Evolutionary conservation across 345 rosid species (phyloP).

Genomic region (Hibiscus trionum): DNA sequence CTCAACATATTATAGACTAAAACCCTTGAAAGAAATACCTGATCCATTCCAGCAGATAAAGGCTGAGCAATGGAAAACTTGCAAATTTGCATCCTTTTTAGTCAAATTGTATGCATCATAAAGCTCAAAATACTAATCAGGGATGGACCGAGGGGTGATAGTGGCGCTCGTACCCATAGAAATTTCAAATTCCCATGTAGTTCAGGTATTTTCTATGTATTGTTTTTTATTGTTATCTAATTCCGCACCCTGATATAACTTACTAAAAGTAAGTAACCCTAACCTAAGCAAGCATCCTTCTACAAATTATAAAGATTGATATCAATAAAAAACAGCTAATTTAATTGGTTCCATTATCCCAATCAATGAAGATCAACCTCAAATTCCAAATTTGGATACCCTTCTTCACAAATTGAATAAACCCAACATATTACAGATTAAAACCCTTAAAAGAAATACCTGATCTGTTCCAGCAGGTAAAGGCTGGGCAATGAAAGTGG

Average conservation of each 20-base stretch:
- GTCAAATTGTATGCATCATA: too few species aligned
- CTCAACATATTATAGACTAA: neutral
- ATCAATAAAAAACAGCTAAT: neutral
- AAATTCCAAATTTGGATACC: neutral
- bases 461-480: constrained; percentile 89
- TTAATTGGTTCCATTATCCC: neutral
- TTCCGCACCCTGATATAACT: too few species aligned
- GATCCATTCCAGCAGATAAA: constrained; percentile 86
- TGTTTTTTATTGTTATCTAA: too few species aligned
- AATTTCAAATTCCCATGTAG: too few species aligned
- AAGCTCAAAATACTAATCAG: too few species aligned
- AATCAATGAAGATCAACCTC: neutral
- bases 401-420: neutral
- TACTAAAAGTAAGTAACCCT: too few species aligned
- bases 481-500: constrained; percentile 91
- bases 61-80: constrained; percentile 65
- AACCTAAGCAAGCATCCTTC: too few species aligned
- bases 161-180: too few species aligned
- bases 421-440: neutral
- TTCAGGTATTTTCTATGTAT: too few species aligned
- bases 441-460: constrained; percentile 28
- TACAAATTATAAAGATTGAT: neutral
- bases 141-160: too few species aligned
- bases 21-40: constrained; percentile 32
- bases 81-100: too few species aligned